Conservation (phyloP, 202 grass and related monocot species). For the Zizania palustris region DNA sequence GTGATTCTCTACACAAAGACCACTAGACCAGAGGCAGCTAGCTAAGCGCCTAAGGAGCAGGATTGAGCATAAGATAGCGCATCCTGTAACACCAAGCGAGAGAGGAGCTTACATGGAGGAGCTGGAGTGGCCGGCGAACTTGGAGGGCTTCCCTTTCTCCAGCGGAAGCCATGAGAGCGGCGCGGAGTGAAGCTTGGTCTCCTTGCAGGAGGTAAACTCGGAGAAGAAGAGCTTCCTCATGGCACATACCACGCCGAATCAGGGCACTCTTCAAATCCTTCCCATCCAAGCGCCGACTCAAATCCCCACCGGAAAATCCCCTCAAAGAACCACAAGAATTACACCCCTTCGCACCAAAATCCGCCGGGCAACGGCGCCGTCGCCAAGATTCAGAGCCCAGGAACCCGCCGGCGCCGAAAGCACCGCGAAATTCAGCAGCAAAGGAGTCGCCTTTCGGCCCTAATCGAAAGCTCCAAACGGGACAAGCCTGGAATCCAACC, state of each 20-base stretch:
- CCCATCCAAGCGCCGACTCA: conserved; percentile 21
- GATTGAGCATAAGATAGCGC: conserved; percentile 14
- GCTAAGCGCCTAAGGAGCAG: no score
- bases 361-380: background rate
- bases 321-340: no score
- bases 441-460: conserved; percentile 16
- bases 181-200: conserved; percentile 80
- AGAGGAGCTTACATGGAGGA: conserved; percentile 75
- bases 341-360: background rate
- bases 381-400: background rate
- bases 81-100: background rate
- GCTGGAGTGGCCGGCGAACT: conserved; percentile 61
- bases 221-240: conserved; percentile 99
- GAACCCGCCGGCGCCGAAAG: no score
- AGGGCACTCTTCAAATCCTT: background rate
- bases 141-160: conserved; percentile 81
- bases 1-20: background rate
- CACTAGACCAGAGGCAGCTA: background rate
- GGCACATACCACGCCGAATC: conserved; percentile 59
- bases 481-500: background rate
- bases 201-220: conserved; percentile 68
- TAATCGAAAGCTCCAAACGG: background rate
- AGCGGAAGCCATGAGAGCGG: conserved; percentile 87
- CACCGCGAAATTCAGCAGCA: conserved; percentile 21
- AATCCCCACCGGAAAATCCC: conserved; percentile 22